Base-by-base conservation (phyloP, 106 monocot species). In the Platanthera zijinensis region DNA sequence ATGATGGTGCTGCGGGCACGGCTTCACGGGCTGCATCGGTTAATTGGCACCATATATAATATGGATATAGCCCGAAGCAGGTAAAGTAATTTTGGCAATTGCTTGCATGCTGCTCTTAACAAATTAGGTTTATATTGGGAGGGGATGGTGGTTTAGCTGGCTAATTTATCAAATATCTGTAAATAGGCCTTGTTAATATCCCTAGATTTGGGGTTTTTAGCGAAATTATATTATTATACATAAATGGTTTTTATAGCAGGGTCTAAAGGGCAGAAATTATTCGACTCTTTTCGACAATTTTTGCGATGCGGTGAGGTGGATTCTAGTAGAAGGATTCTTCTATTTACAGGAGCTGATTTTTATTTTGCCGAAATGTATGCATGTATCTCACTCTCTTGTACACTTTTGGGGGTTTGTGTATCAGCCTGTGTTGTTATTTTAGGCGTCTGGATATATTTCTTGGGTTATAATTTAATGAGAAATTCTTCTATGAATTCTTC, bases 1-100 rank as follows among this genome's bases (percentile, higher is more conserved):
- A 71, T 45, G 47, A 48, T 56, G 78, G 71, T 12, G 57, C 70
- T 71, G 78, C 71, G 32, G 22, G 18, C 21, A 70, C 78, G 21
- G 54, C 14, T 25, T 25, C 19, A 19, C 1, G 8, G 21, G 59
- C 19, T 19, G 7, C 59, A 61, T 61, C 59, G 8, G 18, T 6
- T 61, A 61, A 61, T 7, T 6, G 59, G 59, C 59, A 61, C 21
- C 9, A 61, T 21, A 19, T n/a, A 61, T 19, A 19, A 2, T 61
- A 21, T 8, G 19, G 7, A 61, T 61, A 61, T 19, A 61, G 21
- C 59, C 21, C 18, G 6, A 5, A 19, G 19, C 18, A 19, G 19
- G 21, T 1, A 21, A 18, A 61, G 21, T 61, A 61, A 11, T 61
- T 21, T 61, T 61, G n/a, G 59, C 59, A 61, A 21, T 39, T 39